These are phyloP conservation scores for Botryobasidium botryosum DNA, from an alignment of 768 basidiomycete species.

Conservation along the genomic window DNA sequence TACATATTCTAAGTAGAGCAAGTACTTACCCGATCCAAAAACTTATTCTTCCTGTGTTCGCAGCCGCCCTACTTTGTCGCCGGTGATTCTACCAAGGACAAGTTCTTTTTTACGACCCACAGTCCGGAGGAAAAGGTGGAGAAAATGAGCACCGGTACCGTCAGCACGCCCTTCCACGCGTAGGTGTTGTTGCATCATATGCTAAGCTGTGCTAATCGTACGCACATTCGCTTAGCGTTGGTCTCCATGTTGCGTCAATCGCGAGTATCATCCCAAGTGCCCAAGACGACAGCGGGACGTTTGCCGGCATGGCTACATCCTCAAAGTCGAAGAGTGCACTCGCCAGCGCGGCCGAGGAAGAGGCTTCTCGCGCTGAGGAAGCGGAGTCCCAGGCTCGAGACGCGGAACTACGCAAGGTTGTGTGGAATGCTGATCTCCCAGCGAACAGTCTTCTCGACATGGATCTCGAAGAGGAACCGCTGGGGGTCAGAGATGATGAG, in stretches of 20 bases:
- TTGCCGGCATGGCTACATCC: constrained; percentile 29
- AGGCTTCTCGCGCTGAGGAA: constrained; percentile 24
- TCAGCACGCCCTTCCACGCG: constrained; percentile 63
- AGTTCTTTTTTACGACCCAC: constrained; percentile 71
- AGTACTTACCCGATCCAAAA: too few relatives aligned
- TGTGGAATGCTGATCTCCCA: constrained; percentile 39
- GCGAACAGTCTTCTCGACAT: neutral
- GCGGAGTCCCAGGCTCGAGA: constrained; percentile 44
- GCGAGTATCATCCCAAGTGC: constrained; percentile 53
- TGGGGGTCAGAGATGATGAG: neutral
- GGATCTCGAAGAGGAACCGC: neutral
- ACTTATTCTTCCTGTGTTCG: too few relatives aligned
- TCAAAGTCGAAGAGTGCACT: constrained; percentile 15
- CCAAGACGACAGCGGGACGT: constrained; percentile 40
- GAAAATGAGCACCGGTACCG: constrained; percentile 44
- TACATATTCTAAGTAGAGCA: too few relatives aligned
- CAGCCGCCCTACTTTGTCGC: constrained; percentile 61
- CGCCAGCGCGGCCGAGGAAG: constrained; percentile 17
- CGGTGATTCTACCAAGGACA: constrained; percentile 54
- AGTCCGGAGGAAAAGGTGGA: constrained; percentile 55
- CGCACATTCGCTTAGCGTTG: constrained; percentile 35
- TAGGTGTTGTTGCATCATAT: constrained; percentile 19
- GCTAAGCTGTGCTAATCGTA: neutral
- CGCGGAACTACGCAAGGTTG: constrained; percentile 40
- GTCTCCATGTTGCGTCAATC: constrained; percentile 55